These are phyloP conservation scores for Wolfiporia cocos DNA, from an alignment of 1,284 basidiomycete genomes.

Conservation along the genomic window DNA sequence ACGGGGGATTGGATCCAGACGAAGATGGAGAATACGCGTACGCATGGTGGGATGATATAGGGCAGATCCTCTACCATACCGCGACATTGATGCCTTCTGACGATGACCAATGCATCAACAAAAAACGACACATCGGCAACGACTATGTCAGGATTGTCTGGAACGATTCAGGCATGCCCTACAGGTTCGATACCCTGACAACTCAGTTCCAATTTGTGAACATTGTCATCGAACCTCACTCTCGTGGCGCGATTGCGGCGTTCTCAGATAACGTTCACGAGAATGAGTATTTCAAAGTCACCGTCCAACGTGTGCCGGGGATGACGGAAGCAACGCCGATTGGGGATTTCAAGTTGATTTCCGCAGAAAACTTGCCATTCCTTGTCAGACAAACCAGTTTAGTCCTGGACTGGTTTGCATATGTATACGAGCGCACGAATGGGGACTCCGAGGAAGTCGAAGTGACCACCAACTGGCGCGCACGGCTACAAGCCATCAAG, in stretches of 20 bases:
- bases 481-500: slow-evolving; percentile 73
- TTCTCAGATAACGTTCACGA: slow-evolving; percentile 77
- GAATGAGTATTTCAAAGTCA: slow-evolving; percentile 90
- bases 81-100: slow-evolving; percentile 95
- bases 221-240: slow-evolving; percentile 94
- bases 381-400: slow-evolving; percentile 84
- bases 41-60: slow-evolving; percentile 98
- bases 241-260: slow-evolving; percentile 75
- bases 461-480: slow-evolving; percentile 86
- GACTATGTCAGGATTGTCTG: slow-evolving; percentile 95
- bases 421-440: slow-evolving; percentile 74
- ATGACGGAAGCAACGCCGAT: slow-evolving; percentile 92
- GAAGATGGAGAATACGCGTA: slow-evolving; percentile 94
- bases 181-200: slow-evolving; percentile 85
- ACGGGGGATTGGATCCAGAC: slow-evolving; percentile 85
- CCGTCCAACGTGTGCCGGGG: slow-evolving; percentile 76
- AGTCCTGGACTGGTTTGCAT: slow-evolving; percentile 84
- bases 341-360: slow-evolving; percentile 90
- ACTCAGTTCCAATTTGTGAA: slow-evolving; percentile 98
- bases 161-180: slow-evolving; percentile 90
- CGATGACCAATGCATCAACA: slow-evolving; percentile 69
- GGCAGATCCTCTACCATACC: slow-evolving; percentile 93
- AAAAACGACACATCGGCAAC: slow-evolving; percentile 93
- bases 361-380: slow-evolving; percentile 75
- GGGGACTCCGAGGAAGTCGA: slow-evolving; percentile 66